These are phyloP conservation scores for Domatiomyces globalis DNA, from an alignment of 2,329 filamentous ascomycete genomes.

Conservation along the genomic window DNA sequence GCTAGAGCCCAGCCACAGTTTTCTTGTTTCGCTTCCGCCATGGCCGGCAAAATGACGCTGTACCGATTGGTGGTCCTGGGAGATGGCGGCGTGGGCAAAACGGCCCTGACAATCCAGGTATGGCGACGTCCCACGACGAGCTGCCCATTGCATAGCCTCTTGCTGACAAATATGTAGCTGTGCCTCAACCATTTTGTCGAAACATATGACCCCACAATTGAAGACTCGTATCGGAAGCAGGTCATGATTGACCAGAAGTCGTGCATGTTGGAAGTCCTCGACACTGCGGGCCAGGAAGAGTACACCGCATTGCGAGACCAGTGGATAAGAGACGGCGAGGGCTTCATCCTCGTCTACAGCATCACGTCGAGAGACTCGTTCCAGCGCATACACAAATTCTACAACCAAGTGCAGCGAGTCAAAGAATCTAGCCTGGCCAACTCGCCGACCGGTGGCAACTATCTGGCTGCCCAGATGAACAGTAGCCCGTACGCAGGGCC, in stretches of 20 bases:
- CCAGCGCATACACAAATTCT: conserved; percentile 83
- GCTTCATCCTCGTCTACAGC: conserved; percentile 94
- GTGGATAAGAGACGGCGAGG: conserved; percentile 96
- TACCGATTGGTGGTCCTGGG: conserved; percentile 94
- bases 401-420: conserved; percentile 92
- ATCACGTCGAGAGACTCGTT: conserved; percentile 96
- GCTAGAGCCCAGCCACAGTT: background rate
- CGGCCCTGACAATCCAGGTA: conserved; percentile 73
- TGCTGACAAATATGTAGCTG: conserved; percentile 40
- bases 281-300: conserved; percentile 96
- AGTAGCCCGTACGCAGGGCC: conserved; percentile 32
- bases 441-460: conserved; percentile 38
- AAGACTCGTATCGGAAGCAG: conserved; percentile 55
- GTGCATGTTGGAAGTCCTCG: conserved; percentile 93
- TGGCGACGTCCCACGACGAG: conserved; percentile 1
- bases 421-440: conserved; percentile 63
- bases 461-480: conserved; percentile 35
- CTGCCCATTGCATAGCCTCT: background rate
- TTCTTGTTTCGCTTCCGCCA: conserved; percentile 24
- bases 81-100: conserved; percentile 89
- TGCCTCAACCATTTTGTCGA: conserved; percentile 98
- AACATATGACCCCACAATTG: conserved; percentile 59
- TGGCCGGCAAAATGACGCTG: conserved; percentile 88
- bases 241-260: conserved; percentile 82
- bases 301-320: conserved; percentile 94